Percentiles rank a stretch among this genome's conserved stretches.
These are phyloP conservation scores for Aphanoascus verrucosus DNA, from an alignment of 2,329 filamentous ascomycete genomes.

Conservation along the genomic window DNA sequence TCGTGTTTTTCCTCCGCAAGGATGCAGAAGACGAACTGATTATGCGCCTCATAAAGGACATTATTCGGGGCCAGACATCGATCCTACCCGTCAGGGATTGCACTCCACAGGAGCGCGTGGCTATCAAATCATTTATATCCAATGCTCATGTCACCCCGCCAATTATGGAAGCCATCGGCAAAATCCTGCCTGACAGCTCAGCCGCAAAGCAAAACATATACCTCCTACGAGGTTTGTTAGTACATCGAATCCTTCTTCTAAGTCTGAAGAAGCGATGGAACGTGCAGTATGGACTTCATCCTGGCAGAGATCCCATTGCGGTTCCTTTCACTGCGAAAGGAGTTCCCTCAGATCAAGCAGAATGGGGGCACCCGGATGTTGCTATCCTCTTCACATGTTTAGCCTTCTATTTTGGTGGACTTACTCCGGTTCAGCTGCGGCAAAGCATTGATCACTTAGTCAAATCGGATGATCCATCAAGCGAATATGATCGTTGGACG, in stretches of 20 bases:
- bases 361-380: constrained; percentile 54
- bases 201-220: constrained; percentile 7
- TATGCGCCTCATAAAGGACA: constrained; percentile 31
- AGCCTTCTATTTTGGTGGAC: constrained; percentile 48
- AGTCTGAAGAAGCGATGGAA: constrained; percentile 52
- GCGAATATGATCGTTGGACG: constrained; percentile 37
- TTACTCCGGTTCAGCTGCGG: constrained; percentile 43
- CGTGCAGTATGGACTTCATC: constrained; percentile 53
- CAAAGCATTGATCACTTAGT: constrained; percentile 40
- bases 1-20: constrained; percentile 45
- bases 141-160: constrained; percentile 1
- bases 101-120: neutral
- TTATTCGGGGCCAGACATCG: constrained; percentile 27
- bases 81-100: constrained; percentile 20
- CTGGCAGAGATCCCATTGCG: constrained; percentile 37
- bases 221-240: constrained; percentile 41
- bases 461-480: constrained; percentile 42
- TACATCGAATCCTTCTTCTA: constrained; percentile 45
- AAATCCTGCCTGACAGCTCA: constrained; percentile 11
- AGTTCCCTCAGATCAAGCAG: constrained; percentile 43
- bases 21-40: constrained; percentile 41
- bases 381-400: constrained; percentile 47
- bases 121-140: constrained; percentile 12
- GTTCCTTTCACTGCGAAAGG: constrained; percentile 54
- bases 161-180: neutral